These are phyloP conservation scores for Cinnamomum micranthum DNA, from an alignment of 164 flowering plant genomes.

Conservation along the genomic window DNA sequence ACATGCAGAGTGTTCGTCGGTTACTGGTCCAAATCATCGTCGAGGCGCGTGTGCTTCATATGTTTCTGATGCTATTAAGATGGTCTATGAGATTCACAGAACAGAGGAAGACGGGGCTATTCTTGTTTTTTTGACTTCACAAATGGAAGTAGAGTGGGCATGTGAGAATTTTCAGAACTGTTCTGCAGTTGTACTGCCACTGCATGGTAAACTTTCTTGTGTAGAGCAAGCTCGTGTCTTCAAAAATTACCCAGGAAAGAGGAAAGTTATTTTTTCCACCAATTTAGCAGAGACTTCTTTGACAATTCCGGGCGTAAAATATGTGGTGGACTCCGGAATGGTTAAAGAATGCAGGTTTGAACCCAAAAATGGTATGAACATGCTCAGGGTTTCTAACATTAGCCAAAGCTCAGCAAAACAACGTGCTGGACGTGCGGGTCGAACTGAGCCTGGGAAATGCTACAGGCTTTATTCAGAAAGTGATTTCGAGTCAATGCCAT, in stretches of 20 bases:
- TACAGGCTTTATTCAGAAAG: slow-evolving; percentile 66
- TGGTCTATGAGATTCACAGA: slow-evolving; percentile 53
- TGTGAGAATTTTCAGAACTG: slow-evolving; percentile 62
- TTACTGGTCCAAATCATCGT: slow-evolving; percentile 7
- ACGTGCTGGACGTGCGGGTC: slow-evolving; percentile 96
- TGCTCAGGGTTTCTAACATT: slow-evolving; percentile 65
- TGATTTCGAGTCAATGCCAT: slow-evolving; percentile 60
- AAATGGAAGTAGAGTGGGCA: slow-evolving; percentile 91
- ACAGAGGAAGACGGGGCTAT: slow-evolving; percentile 73
- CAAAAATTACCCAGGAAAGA: slow-evolving; percentile 49
- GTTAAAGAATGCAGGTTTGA: slow-evolving; percentile 85
- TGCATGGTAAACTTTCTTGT: slow-evolving; percentile 84
- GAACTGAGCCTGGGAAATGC: slow-evolving; percentile 89
- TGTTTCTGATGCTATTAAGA: slow-evolving; percentile 61
- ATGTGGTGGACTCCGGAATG: slow-evolving; percentile 88
- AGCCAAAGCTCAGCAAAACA: slow-evolving; percentile 94
- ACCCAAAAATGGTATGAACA: slow-evolving; percentile 80
- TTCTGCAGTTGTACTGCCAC: slow-evolving; percentile 62
- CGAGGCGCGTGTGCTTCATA: slow-evolving; percentile 40
- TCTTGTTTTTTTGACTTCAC: slow-evolving; percentile 93
- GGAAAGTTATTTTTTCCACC: slow-evolving; percentile 88
- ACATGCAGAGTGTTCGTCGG: slow-evolving; percentile 14
- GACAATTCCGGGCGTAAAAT: slow-evolving; percentile 91
- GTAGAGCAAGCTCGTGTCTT: slow-evolving; percentile 79
- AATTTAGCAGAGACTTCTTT: slow-evolving; percentile 97